A percentile compares a stretch with the other conserved stretches of the same genome.
Conservation (phyloP, 2,329 filamentous ascomycete genomes). For the Trematosphaeria pertusa region DNA sequence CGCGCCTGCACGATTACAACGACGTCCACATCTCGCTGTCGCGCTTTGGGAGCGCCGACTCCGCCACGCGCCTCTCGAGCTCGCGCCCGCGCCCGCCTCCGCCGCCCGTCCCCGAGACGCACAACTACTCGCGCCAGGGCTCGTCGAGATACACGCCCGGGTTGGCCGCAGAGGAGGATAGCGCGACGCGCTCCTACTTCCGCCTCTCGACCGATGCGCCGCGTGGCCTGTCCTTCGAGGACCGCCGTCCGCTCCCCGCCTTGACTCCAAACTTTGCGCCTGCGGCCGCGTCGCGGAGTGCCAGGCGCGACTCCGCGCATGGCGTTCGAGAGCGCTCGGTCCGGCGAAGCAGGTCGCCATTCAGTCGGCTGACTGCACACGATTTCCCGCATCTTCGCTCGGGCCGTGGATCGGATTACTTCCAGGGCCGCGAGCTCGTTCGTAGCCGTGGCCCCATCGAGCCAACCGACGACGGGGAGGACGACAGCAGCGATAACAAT, state of each 20-base stretch:
- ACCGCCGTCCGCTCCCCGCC: slow-evolving; percentile 31
- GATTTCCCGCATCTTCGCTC: not conserved
- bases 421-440: not conserved
- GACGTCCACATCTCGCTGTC: slow-evolving; percentile 22
- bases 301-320: slow-evolving; percentile 10
- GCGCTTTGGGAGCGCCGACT: slow-evolving; percentile 21
- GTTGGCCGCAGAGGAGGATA: slow-evolving; percentile 5
- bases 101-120: slow-evolving; percentile 44
- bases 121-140: slow-evolving; percentile 26
- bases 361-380: slow-evolving; percentile 9
- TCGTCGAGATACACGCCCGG: slow-evolving; percentile 20
- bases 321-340: slow-evolving; percentile 4
- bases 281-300: slow-evolving; percentile 26
- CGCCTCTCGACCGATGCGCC: slow-evolving; percentile 13
- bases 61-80: slow-evolving; percentile 23
- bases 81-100: slow-evolving; percentile 33
- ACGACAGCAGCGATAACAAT: slow-evolving; percentile 31
- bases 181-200: slow-evolving; percentile 18
- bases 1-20: slow-evolving; percentile 22
- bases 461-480: slow-evolving; percentile 24
- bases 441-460: slow-evolving; percentile 4
- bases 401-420: not conserved
- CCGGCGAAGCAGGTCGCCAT: slow-evolving; percentile 18
- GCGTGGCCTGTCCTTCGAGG: slow-evolving; percentile 15
- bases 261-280: slow-evolving; percentile 46